Percentiles rank a stretch among this genome's conserved stretches.
Conservation (phyloP, 371 early-diverging fungal genomes). For the Capillidium heterosporum region DNA sequence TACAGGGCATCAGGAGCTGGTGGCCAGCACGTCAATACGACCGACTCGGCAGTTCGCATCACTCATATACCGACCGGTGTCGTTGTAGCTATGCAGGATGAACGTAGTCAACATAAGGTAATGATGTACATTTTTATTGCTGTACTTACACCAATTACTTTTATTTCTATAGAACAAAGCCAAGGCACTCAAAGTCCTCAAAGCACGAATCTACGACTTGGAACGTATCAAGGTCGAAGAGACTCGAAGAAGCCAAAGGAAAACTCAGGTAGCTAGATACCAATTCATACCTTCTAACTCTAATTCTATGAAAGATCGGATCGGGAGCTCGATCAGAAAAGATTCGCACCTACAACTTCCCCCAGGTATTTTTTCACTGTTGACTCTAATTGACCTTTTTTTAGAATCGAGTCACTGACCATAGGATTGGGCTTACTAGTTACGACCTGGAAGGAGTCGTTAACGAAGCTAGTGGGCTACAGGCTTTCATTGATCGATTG, state of each 20-base stretch:
- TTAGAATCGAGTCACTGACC: constrained; percentile 65
- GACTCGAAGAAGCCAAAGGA: constrained; percentile 38
- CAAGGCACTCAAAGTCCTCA: constrained; percentile 65
- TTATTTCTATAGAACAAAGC: constrained; percentile 46
- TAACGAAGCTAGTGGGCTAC: constrained; percentile 18
- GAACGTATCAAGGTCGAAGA: constrained; percentile 35
- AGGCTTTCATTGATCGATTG: background rate
- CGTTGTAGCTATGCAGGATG: constrained; percentile 73
- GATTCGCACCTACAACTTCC: constrained; percentile 71
- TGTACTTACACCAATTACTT: background rate
- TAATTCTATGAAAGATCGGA: constrained; percentile 19
- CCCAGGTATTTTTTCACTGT: constrained; percentile 22
- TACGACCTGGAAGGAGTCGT: constrained; percentile 49
- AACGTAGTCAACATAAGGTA: constrained; percentile 69
- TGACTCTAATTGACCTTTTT: background rate
- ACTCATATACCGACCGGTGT: constrained; percentile 86
- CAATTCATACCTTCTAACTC: background rate
- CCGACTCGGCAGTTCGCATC: constrained; percentile 86
- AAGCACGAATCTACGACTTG: constrained; percentile 56
- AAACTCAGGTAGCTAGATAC: constrained; percentile 26
- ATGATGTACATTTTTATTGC: background rate
- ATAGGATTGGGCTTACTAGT: constrained; percentile 55
- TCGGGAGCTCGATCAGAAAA: constrained; percentile 65
- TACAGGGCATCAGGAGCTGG: constrained; percentile 68
- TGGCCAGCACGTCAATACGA: constrained; percentile 89